Evolutionary conservation across 2,329 filamentous ascomycete species (phyloP), one percentile per base, ranked within the genome.

Genomic region (Leptosphaerulina australis): DNA sequence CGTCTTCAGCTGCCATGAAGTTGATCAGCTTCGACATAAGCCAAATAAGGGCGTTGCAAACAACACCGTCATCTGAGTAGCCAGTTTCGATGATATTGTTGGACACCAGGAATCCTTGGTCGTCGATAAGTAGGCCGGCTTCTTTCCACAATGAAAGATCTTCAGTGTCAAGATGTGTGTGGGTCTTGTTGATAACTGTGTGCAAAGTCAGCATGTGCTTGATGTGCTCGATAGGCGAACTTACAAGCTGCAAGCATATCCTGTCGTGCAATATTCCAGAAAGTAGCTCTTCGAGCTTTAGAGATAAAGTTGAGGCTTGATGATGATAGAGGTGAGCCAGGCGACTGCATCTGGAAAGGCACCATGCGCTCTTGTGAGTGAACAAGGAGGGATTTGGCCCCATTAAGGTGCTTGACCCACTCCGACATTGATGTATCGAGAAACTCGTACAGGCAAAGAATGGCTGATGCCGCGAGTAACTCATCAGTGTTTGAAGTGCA

Each of bases 181-280:
- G 78, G 10, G 77, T 79, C 60, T 84, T 81, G 58, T 86, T 85
- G 59, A 87, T 83, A 58, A 82, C 79, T 74, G 11, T 11, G 22
- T 11, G 12, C 22, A 15, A 3, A 30, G 43, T 67, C 43, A 60
- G 56, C 31, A 22, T 4, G 17, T 15, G 17, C 5, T 9, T n/a
- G 5, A 10, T 15, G 8, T 8, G 8, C 3, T 18, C 31, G 20
- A 11, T 7, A 6, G 10, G 7, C 28, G 7, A 5, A 72, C 77
- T 72, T 67, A 79, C 81, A 86, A 43, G 84, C 84, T 61, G 83
- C 80, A 22, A 87, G 73, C 72, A 86, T 84, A 57, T 87, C 84
- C 59, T 87, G 84, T 18, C 84, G 75, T 12, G 84, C 84, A 65
- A 87, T 84, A 56, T 86, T 86, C 84, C 84, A 87, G 63, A 87